A percentile compares a stretch with the other conserved stretches of the same genome.
Evolutionary conservation across 2,329 filamentous ascomycete species (phyloP).

Genomic region (Exophiala aquamarina): DNA sequence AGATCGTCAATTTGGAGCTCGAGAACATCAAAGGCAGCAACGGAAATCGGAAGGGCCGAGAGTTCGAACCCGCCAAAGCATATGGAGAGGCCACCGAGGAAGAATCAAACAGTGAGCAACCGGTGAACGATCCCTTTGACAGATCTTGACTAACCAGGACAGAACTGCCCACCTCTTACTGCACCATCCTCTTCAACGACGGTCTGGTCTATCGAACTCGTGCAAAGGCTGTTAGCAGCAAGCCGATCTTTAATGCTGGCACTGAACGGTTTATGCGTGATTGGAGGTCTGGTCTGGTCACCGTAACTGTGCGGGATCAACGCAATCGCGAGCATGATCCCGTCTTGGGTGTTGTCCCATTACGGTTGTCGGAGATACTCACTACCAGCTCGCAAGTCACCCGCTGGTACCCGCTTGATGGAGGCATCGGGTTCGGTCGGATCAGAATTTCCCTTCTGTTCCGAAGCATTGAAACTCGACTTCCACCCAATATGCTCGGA

Average conservation of each 20-base stretch:
- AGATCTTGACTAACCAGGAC: conserved; percentile 2
- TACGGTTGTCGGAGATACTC: conserved; percentile 85
- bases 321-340: conserved; percentile 92
- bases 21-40: conserved; percentile 83
- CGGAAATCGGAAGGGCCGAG: conserved; percentile 77
- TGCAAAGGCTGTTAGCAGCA: conserved; percentile 87
- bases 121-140: background rate
- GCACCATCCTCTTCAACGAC: conserved; percentile 63
- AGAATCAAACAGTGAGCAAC: conserved; percentile 55
- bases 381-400: conserved; percentile 84
- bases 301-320: conserved; percentile 82
- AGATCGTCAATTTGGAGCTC: conserved; percentile 93
- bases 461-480: conserved; percentile 79
- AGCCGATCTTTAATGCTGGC: conserved; percentile 95
- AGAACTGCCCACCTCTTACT: conserved; percentile 85
- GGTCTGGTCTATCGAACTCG: conserved; percentile 80
- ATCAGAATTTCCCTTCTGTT: conserved; percentile 87
- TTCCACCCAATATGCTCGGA: conserved; percentile 82
- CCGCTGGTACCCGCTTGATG: conserved; percentile 94
- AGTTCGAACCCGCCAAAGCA: conserved; percentile 83
- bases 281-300: conserved; percentile 85
- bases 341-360: conserved; percentile 84
- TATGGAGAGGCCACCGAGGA: conserved; percentile 88
- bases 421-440: conserved; percentile 87
- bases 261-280: conserved; percentile 91